Base-by-base conservation (phyloP, 2,329 filamentous ascomycete genomes). In the Talaromyces albobiverticillius region DNA sequence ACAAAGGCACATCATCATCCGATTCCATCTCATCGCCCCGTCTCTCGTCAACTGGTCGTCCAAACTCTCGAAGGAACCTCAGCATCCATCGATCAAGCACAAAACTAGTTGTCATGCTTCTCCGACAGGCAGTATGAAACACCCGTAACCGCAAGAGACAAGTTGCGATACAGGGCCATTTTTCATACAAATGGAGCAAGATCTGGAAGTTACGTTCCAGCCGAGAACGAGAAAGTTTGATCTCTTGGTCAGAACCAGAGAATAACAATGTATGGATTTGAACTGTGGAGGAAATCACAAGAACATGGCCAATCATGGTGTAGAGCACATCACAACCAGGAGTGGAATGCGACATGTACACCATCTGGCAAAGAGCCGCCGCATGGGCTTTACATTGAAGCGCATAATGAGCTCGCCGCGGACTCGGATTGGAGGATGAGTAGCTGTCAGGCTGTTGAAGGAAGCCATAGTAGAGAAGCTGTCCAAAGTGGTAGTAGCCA, bases 391-490 rank as follows among this genome's bases (percentile, higher is more conserved):
- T 75, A 59, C 73, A 77, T 46, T 69, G 70, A 4, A 66, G 58
- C 1, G 73, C 72, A 54, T 75, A 74, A 22, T 58, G 53, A 46
- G 57, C 55, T 41, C 58, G 26, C 31, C 10, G 29, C 46, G 34
- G 16, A 3, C 57, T 14, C 55, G n/a, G n/a, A 26, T 22, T 57
- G 14, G 6, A 45, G 22, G 7, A 22, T 5, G 6, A 20, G 9
- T 23, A 25, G 18, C 22, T 25, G 8, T 45, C 41, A 25, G 16
- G 41, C 22, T 71, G 68, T 1, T n/a, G n/a, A n/a, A 79, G 66
- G 57, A 76, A 79, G 49, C 73, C 74, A 54, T 78, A 79, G 62
- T 73, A 77, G 5, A 79, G 69, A 18, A 79, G 65, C 50, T 77
- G 72, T 3, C 70, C 67, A 55, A 73, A 78, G 60, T 79, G 71